Evolutionary conservation across 345 rosid genomes (phyloP).

Genomic region (Eucalyptus cladocalyx): DNA sequence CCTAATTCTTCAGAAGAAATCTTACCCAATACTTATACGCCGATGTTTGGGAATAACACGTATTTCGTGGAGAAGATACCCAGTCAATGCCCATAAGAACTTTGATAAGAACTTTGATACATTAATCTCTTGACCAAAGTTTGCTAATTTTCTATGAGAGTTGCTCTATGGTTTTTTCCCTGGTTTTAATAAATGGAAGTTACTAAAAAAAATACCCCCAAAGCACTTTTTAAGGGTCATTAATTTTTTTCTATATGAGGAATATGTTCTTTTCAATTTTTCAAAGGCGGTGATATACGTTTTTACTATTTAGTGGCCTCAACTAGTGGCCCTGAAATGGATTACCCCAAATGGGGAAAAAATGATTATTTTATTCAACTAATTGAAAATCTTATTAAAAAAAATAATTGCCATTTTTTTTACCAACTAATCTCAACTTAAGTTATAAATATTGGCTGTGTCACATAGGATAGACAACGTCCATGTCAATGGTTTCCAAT

Average conservation of each 20-base stretch:
- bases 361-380: not conserved
- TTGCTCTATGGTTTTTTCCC: not conserved
- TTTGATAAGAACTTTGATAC: not conserved
- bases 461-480: accelerated
- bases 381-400: not conserved
- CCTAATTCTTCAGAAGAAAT: not conserved
- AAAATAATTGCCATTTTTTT: not conserved
- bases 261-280: not conserved
- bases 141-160: not conserved
- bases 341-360: not conserved
- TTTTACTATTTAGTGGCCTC: not conserved
- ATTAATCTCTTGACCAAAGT: not conserved
- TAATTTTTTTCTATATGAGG: not conserved
- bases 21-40: not conserved
- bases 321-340: not conserved
- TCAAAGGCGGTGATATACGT: not conserved
- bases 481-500: not conserved
- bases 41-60: not conserved
- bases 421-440: not conserved
- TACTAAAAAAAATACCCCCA: not conserved
- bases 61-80: not conserved
- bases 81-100: not conserved
- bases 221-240: not conserved
- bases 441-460: not conserved
- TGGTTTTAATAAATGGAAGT: not conserved